Evolutionary conservation across 2,329 filamentous ascomycete genomes (phyloP).

Genomic region (Emergomyces pasteurianus): DNA sequence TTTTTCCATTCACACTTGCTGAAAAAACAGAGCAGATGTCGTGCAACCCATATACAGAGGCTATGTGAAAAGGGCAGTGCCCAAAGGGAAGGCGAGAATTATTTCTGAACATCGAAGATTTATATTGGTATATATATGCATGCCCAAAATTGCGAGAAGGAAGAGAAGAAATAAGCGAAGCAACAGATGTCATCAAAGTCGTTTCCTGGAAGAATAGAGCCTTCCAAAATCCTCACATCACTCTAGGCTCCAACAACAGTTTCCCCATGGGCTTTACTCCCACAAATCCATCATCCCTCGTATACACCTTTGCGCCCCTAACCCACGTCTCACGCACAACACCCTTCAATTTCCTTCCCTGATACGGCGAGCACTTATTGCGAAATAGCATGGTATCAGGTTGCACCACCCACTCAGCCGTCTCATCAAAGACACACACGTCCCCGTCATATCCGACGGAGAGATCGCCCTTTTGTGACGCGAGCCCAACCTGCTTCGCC

Average conservation of each 20-base stretch:
- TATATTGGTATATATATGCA: neutral
- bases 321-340: constrained; percentile 79
- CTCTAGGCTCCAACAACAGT: constrained; percentile 12
- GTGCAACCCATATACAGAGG: neutral
- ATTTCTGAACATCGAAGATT: neutral
- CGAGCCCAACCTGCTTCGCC: constrained; percentile 73
- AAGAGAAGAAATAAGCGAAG: neutral
- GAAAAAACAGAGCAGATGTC: neutral
- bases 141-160: neutral
- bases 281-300: constrained; percentile 39
- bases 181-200: neutral
- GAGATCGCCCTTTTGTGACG: constrained; percentile 69
- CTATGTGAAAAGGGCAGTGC: neutral
- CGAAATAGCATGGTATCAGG: constrained; percentile 81
- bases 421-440: constrained; percentile 82
- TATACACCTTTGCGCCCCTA: constrained; percentile 62
- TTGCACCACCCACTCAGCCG: constrained; percentile 61
- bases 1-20: neutral
- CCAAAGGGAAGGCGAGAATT: neutral
- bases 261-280: constrained; percentile 30
- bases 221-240: constrained; percentile 12
- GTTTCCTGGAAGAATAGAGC: constrained; percentile 1
- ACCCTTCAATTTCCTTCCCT: constrained; percentile 65
- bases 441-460: constrained; percentile 77
- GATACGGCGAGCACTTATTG: constrained; percentile 85